Conservation (phyloP, 1,139 yeast species). For the Scheffersomyces quercinus region DNA sequence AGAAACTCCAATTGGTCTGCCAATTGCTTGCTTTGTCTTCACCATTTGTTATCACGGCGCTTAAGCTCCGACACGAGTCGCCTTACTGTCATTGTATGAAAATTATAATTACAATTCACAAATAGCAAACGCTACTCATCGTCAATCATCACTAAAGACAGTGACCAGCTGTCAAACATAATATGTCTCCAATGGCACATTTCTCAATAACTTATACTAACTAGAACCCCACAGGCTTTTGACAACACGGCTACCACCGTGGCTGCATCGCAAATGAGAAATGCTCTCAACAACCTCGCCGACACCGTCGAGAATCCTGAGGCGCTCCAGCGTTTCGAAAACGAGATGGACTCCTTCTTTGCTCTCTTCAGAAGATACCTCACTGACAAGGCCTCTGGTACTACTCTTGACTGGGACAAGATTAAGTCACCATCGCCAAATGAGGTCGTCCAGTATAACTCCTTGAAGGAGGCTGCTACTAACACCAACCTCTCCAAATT, state of each 20-base stretch:
- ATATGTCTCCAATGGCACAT: conserved; percentile 19
- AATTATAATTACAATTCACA: too few species aligned
- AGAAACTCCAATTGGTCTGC: too few species aligned
- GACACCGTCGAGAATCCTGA: conserved; percentile 70
- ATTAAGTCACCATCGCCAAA: conserved; percentile 85
- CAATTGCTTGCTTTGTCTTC: too few species aligned
- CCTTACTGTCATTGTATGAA: too few species aligned
- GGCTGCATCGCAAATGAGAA: conserved; percentile 98
- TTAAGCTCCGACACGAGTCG: too few species aligned
- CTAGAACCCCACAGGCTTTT: conserved; percentile 57
- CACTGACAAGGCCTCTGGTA: conserved; percentile 84
- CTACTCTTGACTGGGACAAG: conserved; percentile 89
- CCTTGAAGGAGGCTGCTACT: conserved; percentile 36
- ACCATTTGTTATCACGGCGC: too few species aligned
- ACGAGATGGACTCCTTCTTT: conserved; percentile 93
- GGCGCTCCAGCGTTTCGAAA: conserved; percentile 67
- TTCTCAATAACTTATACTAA: too few species aligned
- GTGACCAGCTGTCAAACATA: background rate
- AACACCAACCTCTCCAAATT: conserved; percentile 69
- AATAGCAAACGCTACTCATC: background rate
- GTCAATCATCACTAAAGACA: background rate
- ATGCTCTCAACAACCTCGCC: conserved; percentile 85
- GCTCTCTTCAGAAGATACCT: conserved; percentile 91
- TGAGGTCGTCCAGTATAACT: conserved; percentile 80
- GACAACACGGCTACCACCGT: conserved; percentile 94